Percentiles rank a stretch among this genome's conserved stretches.
These are phyloP conservation scores for Trametes cinnabarina DNA, from an alignment of 768 basidiomycete species.

Conservation along the genomic window DNA sequence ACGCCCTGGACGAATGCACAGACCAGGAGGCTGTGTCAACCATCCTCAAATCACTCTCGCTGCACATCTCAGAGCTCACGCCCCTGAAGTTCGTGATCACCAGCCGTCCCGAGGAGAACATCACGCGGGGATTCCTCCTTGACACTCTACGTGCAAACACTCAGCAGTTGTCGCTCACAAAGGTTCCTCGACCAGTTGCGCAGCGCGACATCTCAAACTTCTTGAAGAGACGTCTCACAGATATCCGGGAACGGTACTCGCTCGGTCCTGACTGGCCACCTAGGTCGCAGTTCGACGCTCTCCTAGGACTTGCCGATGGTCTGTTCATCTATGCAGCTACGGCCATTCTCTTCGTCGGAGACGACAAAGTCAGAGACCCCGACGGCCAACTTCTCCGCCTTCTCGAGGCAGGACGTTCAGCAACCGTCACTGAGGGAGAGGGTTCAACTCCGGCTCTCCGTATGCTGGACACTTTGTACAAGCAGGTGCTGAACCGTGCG, in stretches of 20 bases:
- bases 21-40: constrained; percentile 1
- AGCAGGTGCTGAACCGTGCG: not conserved
- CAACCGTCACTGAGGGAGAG: not conserved
- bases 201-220: not conserved
- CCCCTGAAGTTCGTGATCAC: constrained; percentile 18
- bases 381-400: constrained; percentile 1
- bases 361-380: not conserved
- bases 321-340: constrained; percentile 27
- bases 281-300: not conserved
- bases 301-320: not conserved
- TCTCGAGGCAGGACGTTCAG: not conserved
- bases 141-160: not conserved
- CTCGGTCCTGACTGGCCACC: constrained; percentile 4
- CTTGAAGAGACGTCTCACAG: not conserved
- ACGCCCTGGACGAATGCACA: constrained; percentile 21
- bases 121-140: not conserved
- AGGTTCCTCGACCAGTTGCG: not conserved
- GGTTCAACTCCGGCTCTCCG: not conserved
- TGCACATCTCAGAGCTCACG: not conserved
- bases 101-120: constrained; percentile 10
- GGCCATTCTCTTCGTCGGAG: constrained; percentile 17
- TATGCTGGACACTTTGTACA: constrained; percentile 18
- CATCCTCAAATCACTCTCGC: not conserved
- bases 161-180: not conserved
- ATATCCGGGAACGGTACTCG: not conserved